A percentile compares a stretch with the other conserved stretches of the same genome.
phyloP scores from a whole-genome alignment of 306 rosid species.

The Datisca glomerata region DNA sequence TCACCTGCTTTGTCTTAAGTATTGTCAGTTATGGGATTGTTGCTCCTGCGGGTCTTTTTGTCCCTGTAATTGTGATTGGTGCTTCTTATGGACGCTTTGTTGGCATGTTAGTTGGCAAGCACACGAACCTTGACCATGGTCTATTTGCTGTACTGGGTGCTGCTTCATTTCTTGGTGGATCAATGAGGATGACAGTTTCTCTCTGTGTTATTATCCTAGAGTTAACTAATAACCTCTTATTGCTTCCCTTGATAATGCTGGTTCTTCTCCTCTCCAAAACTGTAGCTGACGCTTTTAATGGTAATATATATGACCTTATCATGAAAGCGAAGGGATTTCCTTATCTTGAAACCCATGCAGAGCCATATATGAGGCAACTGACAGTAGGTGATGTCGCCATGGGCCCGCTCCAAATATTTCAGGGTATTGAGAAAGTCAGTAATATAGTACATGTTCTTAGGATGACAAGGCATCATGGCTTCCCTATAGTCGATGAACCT shows the following conservation, averaged over 20 bases:
- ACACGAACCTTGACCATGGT: constrained; percentile 61
- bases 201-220: constrained; percentile 82
- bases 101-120: constrained; percentile 59
- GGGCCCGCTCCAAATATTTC: constrained; percentile 73
- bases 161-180: constrained; percentile 84
- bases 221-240: constrained; percentile 67
- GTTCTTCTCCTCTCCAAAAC: constrained; percentile 82
- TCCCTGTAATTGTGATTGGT: constrained; percentile 90
- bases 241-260: constrained; percentile 83
- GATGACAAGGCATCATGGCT: constrained; percentile 66
- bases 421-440: constrained; percentile 77
- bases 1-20: constrained; percentile 59
- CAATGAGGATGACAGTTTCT: constrained; percentile 94
- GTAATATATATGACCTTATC: constrained; percentile 69
- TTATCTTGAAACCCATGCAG: constrained; percentile 71
- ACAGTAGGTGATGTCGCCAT: constrained; percentile 65
- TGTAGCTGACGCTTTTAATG: constrained; percentile 77
- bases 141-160: constrained; percentile 91
- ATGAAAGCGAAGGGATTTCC: constrained; percentile 96
- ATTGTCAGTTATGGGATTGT: constrained; percentile 79
- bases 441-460: constrained; percentile 56
- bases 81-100: constrained; percentile 85
- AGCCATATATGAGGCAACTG: constrained; percentile 87
- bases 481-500: constrained; percentile 82
- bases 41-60: constrained; percentile 83